These are phyloP conservation scores for Pseudocercospora crystallina DNA, from an alignment of 2,329 filamentous ascomycete species.

Conservation along the genomic window DNA sequence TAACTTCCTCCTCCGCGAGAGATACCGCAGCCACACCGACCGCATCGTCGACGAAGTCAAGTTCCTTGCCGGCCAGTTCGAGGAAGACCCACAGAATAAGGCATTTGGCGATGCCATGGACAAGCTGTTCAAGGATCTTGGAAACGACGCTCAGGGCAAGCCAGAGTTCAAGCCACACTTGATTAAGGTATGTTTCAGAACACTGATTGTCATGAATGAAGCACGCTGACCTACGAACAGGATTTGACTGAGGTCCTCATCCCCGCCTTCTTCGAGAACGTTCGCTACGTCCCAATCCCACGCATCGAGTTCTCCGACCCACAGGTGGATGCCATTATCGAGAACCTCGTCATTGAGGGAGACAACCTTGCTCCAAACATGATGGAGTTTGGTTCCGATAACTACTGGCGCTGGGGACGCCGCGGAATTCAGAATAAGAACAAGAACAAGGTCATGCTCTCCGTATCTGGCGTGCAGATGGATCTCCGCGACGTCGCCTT, in stretches of 20 bases:
- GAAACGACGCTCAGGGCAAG: constrained; percentile 81
- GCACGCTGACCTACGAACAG: constrained; percentile 16
- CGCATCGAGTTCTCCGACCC: constrained; percentile 89
- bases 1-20: constrained; percentile 80
- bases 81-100: constrained; percentile 82
- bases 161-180: constrained; percentile 89
- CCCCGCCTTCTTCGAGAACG: constrained; percentile 75
- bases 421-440: constrained; percentile 80
- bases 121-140: constrained; percentile 88
- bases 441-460: constrained; percentile 81
- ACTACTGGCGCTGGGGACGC: constrained; percentile 92
- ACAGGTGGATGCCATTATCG: constrained; percentile 81
- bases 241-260: constrained; percentile 85
- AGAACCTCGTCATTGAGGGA: constrained; percentile 92
- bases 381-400: constrained; percentile 83
- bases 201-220: too few species aligned
- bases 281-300: constrained; percentile 88
- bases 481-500: constrained; percentile 86
- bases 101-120: constrained; percentile 72
- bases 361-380: constrained; percentile 96
- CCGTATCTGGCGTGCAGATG: constrained; percentile 87
- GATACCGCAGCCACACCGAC: constrained; percentile 83
- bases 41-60: constrained; percentile 85
- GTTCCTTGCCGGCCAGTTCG: constrained; percentile 86
- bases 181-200: constrained; percentile 53